A percentile compares a stretch with the other conserved stretches of the same genome.
These are phyloP conservation scores for Lenwebbia sp. DNA, from an alignment of 345 rosid species.

Conservation along the genomic window DNA sequence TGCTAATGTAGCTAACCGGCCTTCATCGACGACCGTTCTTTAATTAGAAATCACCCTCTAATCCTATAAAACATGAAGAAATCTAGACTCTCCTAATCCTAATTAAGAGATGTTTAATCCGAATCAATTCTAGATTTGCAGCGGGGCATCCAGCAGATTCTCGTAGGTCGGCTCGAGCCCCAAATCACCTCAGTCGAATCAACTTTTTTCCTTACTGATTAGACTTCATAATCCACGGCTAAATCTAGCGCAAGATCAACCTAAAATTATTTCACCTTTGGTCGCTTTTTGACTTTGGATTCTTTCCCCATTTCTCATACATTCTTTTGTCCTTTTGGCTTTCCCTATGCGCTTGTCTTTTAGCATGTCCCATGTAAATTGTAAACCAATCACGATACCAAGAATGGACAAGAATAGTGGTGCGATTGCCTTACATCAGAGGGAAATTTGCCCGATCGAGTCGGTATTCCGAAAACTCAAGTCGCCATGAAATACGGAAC, in stretches of 20 bases:
- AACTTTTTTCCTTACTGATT: background rate
- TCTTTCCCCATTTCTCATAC: background rate
- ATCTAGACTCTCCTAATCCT: background rate
- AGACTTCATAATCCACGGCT: background rate
- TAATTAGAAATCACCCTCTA: background rate
- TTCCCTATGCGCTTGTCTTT: background rate
- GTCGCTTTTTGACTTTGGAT: background rate
- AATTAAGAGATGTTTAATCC: background rate
- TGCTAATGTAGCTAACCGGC: background rate
- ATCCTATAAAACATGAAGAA: background rate
- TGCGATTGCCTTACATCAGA: background rate
- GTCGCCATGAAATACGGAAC: background rate
- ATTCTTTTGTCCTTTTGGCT: background rate
- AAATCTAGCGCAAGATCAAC: background rate
- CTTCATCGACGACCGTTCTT: background rate
- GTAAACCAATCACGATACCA: background rate
- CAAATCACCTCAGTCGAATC: background rate
- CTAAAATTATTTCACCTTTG: background rate
- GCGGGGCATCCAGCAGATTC: background rate
- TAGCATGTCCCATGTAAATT: no score
- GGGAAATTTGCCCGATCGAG: background rate
- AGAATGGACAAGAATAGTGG: background rate
- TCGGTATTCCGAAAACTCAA: background rate
- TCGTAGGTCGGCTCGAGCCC: background rate
- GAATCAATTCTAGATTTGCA: background rate